phyloP scores from a whole-genome alignment of 2,329 filamentous ascomycete species.

The Septoria linicola region DNA sequence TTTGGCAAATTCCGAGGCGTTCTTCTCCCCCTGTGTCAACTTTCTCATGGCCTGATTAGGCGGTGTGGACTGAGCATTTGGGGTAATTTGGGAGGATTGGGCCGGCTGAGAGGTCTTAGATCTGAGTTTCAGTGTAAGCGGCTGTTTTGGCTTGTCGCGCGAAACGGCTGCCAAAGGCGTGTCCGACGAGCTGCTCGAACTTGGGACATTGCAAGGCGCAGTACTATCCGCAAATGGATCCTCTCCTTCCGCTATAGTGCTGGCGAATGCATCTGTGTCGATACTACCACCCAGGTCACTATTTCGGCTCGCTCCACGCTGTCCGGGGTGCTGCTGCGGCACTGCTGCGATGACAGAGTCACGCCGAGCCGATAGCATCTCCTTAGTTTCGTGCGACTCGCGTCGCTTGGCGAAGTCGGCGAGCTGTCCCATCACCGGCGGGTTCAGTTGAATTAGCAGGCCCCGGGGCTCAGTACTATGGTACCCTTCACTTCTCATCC shows the following conservation, averaged over 20 bases:
- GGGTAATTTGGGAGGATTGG: too few relatives aligned
- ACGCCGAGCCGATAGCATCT: neutral
- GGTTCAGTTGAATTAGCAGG: neutral
- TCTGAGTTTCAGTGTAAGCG: too few relatives aligned
- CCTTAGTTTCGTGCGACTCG: too few relatives aligned
- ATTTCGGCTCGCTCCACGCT: too few relatives aligned
- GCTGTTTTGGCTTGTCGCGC: slow-evolving; percentile 5
- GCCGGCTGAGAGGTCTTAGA: too few relatives aligned
- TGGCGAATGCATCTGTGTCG: neutral
- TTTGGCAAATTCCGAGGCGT: slow-evolving; percentile 12
- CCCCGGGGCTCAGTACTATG: neutral
- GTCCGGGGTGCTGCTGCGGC: too few relatives aligned
- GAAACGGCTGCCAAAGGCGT: slow-evolving; percentile 7
- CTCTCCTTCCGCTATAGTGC: neutral
- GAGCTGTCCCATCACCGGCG: neutral
- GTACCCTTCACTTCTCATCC: slow-evolving; percentile 13
- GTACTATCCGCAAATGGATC: slow-evolving; percentile 1
- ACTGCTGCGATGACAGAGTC: too few relatives aligned
- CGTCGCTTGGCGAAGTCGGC: neutral
- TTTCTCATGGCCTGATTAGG: neutral
- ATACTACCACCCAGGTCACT: too few relatives aligned
- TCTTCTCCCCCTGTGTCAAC: slow-evolving; percentile 1
- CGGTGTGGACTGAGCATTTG: too few relatives aligned
- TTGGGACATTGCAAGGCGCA: neutral
- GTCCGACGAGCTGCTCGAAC: neutral